These are phyloP conservation scores for Ustilago esculenta DNA, from an alignment of 1,284 basidiomycete species.

Conservation along the genomic window DNA sequence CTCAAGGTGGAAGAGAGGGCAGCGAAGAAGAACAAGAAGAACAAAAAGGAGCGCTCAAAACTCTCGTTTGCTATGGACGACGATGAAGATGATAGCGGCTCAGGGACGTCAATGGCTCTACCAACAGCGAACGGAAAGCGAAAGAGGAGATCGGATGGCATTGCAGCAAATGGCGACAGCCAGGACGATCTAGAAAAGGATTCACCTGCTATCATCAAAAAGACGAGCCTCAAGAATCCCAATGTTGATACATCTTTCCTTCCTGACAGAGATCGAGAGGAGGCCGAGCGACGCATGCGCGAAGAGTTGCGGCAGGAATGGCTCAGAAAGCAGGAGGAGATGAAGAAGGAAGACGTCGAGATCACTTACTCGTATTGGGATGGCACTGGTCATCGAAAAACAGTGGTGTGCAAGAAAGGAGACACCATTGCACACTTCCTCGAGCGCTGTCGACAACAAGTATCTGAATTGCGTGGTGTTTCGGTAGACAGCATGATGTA, in stretches of 20 bases:
- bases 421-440: slow-evolving; percentile 88
- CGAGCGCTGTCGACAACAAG: slow-evolving; percentile 90
- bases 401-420: slow-evolving; percentile 96
- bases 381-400: slow-evolving; percentile 93
- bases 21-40: slow-evolving; percentile 75
- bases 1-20: slow-evolving; percentile 31
- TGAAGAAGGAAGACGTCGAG: slow-evolving; percentile 89
- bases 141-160: slow-evolving; percentile 41
- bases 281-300: slow-evolving; percentile 84
- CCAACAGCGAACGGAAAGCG: slow-evolving; percentile 47
- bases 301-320: slow-evolving; percentile 90
- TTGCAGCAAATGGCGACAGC: slow-evolving; percentile 9
- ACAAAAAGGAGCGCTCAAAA: slow-evolving; percentile 86
- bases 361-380: slow-evolving; percentile 98
- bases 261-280: slow-evolving; percentile 94
- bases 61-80: slow-evolving; percentile 78
- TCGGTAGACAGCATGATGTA: slow-evolving; percentile 98
- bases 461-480: slow-evolving; percentile 87
- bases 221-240: slow-evolving; percentile 83
- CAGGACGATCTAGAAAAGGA: slow-evolving; percentile 1
- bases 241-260: slow-evolving; percentile 97
- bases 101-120: slow-evolving; percentile 13
- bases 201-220: slow-evolving; percentile 70
- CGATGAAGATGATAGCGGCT: slow-evolving; percentile 46
- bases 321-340: slow-evolving; percentile 85